phyloP scores from a whole-genome alignment of 192 early-diverging fungal genomes.

The Entomortierella chlamydospora region DNA sequence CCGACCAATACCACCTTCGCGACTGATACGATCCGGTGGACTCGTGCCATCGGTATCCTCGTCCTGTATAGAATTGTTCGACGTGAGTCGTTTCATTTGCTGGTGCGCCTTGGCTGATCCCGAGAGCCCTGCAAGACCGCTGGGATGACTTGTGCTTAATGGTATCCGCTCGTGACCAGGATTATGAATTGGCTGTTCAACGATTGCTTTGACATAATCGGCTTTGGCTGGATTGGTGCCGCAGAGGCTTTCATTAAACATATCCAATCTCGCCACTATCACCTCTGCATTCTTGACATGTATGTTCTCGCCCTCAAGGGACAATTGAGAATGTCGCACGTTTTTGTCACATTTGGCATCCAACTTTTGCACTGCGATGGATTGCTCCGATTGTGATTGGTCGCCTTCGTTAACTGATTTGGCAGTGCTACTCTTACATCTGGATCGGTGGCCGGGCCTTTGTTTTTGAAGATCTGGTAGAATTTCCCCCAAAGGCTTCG shows the following conservation, averaged over 20 bases:
- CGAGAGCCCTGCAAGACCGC: no score
- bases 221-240: slow-evolving; percentile 14
- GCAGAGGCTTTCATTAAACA: slow-evolving; percentile 34
- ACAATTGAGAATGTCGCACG: background rate
- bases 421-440: no score
- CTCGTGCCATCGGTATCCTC: slow-evolving; percentile 10
- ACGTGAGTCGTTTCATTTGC: slow-evolving; percentile 14
- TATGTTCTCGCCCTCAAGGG: slow-evolving; percentile 4
- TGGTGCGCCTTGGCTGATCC: background rate
- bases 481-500: no score
- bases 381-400: slow-evolving; percentile 11
- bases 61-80: slow-evolving; percentile 22
- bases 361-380: no score
- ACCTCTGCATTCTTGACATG: slow-evolving; percentile 4
- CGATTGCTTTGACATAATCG: slow-evolving; percentile 20
- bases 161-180: background rate
- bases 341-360: background rate
- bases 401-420: no score
- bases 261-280: slow-evolving; percentile 17
- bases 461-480: no score
- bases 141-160: background rate
- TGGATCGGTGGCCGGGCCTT: no score
- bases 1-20: slow-evolving; percentile 3
- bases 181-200: background rate
- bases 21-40: slow-evolving; percentile 13